Base-by-base conservation (phyloP, 1,139 yeast genomes). In the Kodamaea sp. region DNA sequence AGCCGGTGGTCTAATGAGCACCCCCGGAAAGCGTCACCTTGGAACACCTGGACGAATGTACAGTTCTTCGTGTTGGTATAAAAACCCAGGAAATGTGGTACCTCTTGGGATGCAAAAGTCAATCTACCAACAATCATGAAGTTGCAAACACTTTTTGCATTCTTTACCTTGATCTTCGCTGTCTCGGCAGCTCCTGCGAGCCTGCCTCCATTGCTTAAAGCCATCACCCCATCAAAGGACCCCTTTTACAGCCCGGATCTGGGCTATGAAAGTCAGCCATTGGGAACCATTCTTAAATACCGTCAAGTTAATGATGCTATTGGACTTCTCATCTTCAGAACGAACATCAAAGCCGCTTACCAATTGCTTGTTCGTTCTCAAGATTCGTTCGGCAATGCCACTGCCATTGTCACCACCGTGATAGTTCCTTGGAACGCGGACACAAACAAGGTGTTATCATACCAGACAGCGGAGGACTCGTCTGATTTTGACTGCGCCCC, bases 381-480 rank as follows among this genome's bases (percentile, higher is more conserved):
- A 23, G 68, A 66, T 38, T 41, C 60, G 2, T 45, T 48, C 26
- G 69, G 66, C 2, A 49, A 55, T 16, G 55, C 72, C 7, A 51
- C 47, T 13, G 63, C 56, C 3, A 51, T 63, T 16, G 59, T 57
- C 7, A 45, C 65, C 7, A 62, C 70, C 1, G 38, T 65, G 4
- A 44, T 61, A 7, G 55, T 51, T 38, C 67, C 71, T 2, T 47
- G 44, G 31, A 53, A 60, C 33, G 61, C 62, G 4, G 58, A 63
- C 37, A 43, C 55, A 9, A 40, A 42, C 1, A 55, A 53, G 35
- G 31, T 66, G 10, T 43, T 66, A 6, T 53, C 66, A 9, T 63
- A 61, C 41, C 67, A 62, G 34, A 41, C 53, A 9, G 64, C 66
- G 27, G 53, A 61, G 39, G 70, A 66, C 43, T 44, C 67, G 8